Evolutionary conservation across 371 early-diverging fungal genomes (phyloP), one percentile per base, ranked within the genome.

Genomic region (Blakeslea trispora): DNA sequence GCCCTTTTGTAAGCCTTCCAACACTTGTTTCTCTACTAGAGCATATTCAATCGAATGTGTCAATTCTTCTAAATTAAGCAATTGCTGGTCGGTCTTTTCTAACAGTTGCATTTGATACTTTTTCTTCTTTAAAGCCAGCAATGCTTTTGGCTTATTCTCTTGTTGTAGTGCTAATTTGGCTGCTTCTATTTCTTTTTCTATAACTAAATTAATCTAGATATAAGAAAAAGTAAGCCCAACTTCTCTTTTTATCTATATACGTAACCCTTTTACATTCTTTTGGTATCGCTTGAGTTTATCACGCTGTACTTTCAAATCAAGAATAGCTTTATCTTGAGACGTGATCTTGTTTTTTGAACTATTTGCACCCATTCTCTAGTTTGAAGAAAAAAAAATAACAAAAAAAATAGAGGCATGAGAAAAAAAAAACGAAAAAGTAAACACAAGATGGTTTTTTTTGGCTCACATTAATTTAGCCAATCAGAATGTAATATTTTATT

Each of bases 291-390:
- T 89, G 6, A 97, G 75, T 63, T 91, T 93, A 75, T 98, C 98
- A 48, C 96, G 72, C 71, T 97, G 98, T 6, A 93, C 82, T 61
- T 96, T 96, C 49, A 98, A 85, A 68, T 98, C 96, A 17, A 96
- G 82, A 24, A 98, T 91, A 37, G 98, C 95, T 66, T 82, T 82
- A 77, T 98, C 98, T 59, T 92, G 92, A 5, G 85, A 71, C 0
- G 94, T 91, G 31, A 95, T 88, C 63, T 80, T 86, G 55, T 69
- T 62, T 37, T 71, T 71, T 43, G 82, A 86, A 17, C 68, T 59
- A 13, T 53, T 53, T 5, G 66, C 67, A 53, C 87, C 87, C 87
- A 87, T 87, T 56, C 41, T 43, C 17, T 37, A 17, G 17, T 32
- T 11, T 24, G 11, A 11, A 21, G 42, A 35, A 49, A 50, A 23